phyloP scores from a whole-genome alignment of 441 rosid species.

The Gossypium davidsonii region DNA sequence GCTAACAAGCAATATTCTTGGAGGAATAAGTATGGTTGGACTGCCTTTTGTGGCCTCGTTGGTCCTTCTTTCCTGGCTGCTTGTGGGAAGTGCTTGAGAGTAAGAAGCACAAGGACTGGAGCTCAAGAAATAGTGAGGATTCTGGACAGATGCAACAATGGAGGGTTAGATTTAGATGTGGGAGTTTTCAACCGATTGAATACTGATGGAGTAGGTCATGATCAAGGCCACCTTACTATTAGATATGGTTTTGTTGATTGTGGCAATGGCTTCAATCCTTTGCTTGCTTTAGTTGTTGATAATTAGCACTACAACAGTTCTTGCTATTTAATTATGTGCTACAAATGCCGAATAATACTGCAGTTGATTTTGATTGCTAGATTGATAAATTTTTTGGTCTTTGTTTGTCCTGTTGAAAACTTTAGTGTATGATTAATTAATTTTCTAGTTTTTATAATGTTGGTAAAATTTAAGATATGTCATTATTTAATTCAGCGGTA shows the following conservation, averaged over 20 bases:
- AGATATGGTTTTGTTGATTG: constrained; percentile 52
- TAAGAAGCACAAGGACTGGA: constrained; percentile 31
- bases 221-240: constrained; percentile 47
- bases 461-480: no score
- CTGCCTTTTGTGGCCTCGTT: constrained; percentile 45
- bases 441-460: no score
- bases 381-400: not conserved
- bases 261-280: constrained; percentile 21
- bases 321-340: not conserved
- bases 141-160: constrained; percentile 61
- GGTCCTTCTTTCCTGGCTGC: constrained; percentile 46
- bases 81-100: constrained; percentile 51
- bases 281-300: not conserved
- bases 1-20: constrained; percentile 42
- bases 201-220: constrained; percentile 39
- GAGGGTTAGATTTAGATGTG: constrained; percentile 56
- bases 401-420: no score
- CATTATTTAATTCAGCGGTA: no score
- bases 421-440: no score
- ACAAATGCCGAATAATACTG: not conserved
- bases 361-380: not conserved
- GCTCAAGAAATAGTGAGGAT: constrained; percentile 41
- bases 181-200: constrained; percentile 41
- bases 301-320: not conserved
- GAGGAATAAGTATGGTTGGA: constrained; percentile 56